These are phyloP conservation scores for Solanum gandarillasii DNA, from an alignment of 257 asterid genomes.

Conservation along the genomic window DNA sequence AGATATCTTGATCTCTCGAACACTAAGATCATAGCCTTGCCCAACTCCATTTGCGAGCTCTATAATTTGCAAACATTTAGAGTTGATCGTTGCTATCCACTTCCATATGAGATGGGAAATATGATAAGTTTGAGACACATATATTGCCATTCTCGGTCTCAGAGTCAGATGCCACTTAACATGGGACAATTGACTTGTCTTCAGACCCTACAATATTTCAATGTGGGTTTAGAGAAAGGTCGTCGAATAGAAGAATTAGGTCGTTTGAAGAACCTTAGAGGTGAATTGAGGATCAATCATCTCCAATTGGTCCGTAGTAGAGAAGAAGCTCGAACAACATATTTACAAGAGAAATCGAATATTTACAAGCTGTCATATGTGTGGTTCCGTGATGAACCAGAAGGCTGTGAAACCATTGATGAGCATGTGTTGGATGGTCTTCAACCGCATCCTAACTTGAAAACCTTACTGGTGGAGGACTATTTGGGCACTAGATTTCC, in stretches of 20 bases:
- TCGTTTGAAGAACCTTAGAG: not conserved
- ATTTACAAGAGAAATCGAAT: not conserved
- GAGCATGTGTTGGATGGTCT: slow-evolving; percentile 12
- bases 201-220: not conserved
- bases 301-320: not conserved
- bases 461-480: not conserved
- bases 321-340: not conserved
- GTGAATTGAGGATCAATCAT: not conserved
- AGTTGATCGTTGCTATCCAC: not conserved
- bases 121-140: slow-evolving; percentile 3
- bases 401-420: not conserved
- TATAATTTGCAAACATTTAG: slow-evolving; percentile 4
- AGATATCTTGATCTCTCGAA: slow-evolving; percentile 10
- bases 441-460: slow-evolving; percentile 7
- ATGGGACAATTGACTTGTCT: not conserved
- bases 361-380: not conserved
- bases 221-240: not conserved
- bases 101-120: slow-evolving; percentile 1
- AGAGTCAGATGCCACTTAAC: not conserved
- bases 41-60: not conserved
- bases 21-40: not conserved
- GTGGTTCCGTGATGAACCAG: not conserved
- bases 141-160: not conserved
- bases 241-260: not conserved
- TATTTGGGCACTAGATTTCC: slow-evolving; percentile 4